Evolutionary conservation across 352 stramenopile species (phyloP), one percentile per base, ranked within the genome.

Genomic region (Phytophthora pseudosyringae): DNA sequence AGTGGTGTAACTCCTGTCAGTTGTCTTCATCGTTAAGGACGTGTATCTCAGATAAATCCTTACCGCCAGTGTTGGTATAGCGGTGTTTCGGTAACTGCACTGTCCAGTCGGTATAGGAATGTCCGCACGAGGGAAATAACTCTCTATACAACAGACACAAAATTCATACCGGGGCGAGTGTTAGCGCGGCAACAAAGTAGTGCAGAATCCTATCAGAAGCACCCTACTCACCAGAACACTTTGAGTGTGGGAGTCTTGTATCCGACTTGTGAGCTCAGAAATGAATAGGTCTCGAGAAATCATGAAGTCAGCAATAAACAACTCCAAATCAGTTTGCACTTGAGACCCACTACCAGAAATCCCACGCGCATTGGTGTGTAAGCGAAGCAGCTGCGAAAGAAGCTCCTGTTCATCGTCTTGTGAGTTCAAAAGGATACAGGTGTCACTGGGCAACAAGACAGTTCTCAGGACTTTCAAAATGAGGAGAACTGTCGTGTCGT

Each of bases 251-350:
- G 2, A 40, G 21, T 69, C 49, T 21, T 65, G 18, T 29, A 75
- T 0, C 7, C 36, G 38, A 26, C 4, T 15, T 25, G 65, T 25
- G 26, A 78, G 36, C 38, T 73, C 57, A 46, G 67, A 57, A 29
- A 71, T 63, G 13, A 71, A 69, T 15, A 78, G 40, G 13, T 43
- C 44, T 67, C 47, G 61, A 39, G 64, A 60, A 21, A 78, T 61
- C 1, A 74, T 51, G 13, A 80, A 76, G 18, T 81, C 75, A 33
- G 60, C 56, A 18, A 83, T 41, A 33, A 83, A 60, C 12, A 76
- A 29, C 40, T 80, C 64, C 15, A 82, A 26, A 16, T 75, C 52
- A 28, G 31, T 50, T 55, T 62, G 59, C 54, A 15, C 5, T 51
- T 54, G 26, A 7, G 21, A 40, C 6, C n/a, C 18, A 39, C n/a